phyloP scores from a whole-genome alignment of 768 basidiomycete genomes.

The Antrodiella citrinella region DNA sequence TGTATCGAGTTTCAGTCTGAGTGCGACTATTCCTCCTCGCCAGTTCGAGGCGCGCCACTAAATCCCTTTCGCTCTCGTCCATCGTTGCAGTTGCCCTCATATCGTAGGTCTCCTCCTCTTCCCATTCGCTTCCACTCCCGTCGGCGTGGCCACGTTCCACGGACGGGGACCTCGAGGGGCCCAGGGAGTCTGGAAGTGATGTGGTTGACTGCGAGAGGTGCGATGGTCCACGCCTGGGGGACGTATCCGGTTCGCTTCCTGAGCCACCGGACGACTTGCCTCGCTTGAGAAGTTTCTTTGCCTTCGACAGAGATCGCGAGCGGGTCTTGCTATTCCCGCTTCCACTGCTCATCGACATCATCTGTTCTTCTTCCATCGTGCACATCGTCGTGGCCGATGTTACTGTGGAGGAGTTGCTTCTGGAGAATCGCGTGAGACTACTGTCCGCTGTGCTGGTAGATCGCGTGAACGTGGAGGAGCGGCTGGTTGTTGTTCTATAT shows the following conservation, averaged over 20 bases:
- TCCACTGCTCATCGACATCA: constrained; percentile 8
- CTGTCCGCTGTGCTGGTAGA: constrained; percentile 62
- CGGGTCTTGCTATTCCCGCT: constrained; percentile 20
- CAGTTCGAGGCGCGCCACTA: constrained; percentile 70
- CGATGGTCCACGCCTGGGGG: constrained; percentile 10
- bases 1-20: constrained; percentile 45
- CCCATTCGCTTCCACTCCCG: constrained; percentile 34
- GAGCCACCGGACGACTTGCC: constrained; percentile 34
- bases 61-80: constrained; percentile 68
- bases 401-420: constrained; percentile 56
- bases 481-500: constrained; percentile 58
- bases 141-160: constrained; percentile 26
- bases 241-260: constrained; percentile 20
- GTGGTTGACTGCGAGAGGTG: constrained; percentile 20
- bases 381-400: constrained; percentile 53
- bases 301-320: constrained; percentile 26
- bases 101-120: constrained; percentile 23
- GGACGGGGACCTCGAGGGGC: constrained; percentile 35
- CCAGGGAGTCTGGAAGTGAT: constrained; percentile 3
- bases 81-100: constrained; percentile 21
- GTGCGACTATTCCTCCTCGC: constrained; percentile 80
- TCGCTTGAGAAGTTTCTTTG: constrained; percentile 42
- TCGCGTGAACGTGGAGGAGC: constrained; percentile 65
- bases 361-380: constrained; percentile 51
- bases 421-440: constrained; percentile 64